Conservation (phyloP, 768 basidiomycete species). For the Pleurotus citrinopileatus region DNA sequence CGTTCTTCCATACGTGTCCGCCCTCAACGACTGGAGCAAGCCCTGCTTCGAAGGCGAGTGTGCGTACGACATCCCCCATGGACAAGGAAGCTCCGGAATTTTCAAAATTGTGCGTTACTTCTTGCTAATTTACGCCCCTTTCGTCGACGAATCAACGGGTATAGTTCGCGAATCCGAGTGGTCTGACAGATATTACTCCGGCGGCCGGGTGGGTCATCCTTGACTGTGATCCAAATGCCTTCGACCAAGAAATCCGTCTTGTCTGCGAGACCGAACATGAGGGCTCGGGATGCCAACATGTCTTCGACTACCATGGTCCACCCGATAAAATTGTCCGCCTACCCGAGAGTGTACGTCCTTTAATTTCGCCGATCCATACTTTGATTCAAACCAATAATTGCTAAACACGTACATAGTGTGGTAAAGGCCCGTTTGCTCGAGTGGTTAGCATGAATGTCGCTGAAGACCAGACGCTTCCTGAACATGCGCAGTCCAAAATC, state of each 20-base stretch:
- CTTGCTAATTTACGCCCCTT: too few species aligned
- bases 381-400: too few species aligned
- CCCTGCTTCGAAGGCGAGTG: slow-evolving; percentile 23
- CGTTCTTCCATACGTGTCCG: neutral
- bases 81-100: neutral
- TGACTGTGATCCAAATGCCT: slow-evolving; percentile 4
- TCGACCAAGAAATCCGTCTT: slow-evolving; percentile 5
- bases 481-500: neutral
- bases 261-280: slow-evolving; percentile 3
- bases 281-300: slow-evolving; percentile 34
- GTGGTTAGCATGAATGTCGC: neutral
- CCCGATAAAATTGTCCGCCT: slow-evolving; percentile 51
- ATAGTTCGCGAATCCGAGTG: neutral
- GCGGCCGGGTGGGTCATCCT: slow-evolving; percentile 1
- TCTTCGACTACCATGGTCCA: slow-evolving; percentile 35
- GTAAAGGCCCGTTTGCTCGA: neutral
- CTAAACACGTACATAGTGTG: too few species aligned
- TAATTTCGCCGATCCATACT: slow-evolving; percentile 6
- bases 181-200: neutral
- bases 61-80: slow-evolving; percentile 16
- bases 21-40: slow-evolving; percentile 20
- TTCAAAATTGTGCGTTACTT: neutral
- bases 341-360: slow-evolving; percentile 48
- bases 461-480: neutral
- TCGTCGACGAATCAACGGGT: too few species aligned